Percentiles rank a stretch among this genome's conserved stretches.
These are phyloP conservation scores for Cinnamomum micranthum DNA, from an alignment of 164 flowering plant genomes.

Conservation along the genomic window DNA sequence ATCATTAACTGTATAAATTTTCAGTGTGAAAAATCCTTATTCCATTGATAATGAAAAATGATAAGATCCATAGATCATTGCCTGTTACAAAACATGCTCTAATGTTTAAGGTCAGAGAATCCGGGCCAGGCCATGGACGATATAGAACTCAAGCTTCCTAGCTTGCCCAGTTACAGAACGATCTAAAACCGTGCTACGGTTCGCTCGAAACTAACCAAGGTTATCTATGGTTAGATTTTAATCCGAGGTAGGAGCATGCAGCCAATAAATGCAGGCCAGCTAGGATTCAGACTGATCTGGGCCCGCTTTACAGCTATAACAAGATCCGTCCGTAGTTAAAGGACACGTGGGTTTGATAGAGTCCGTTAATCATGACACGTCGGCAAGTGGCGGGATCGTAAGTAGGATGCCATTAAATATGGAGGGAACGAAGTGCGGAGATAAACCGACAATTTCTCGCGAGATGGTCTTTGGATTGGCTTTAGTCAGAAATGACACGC, in stretches of 20 bases:
- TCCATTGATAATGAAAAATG: too few relatives aligned
- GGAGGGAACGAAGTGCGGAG: background rate
- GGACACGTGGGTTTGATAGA: background rate
- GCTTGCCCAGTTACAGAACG: background rate
- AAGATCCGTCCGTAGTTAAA: background rate
- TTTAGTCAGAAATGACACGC: background rate
- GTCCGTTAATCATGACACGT: background rate
- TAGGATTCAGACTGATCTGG: background rate
- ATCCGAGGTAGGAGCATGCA: background rate
- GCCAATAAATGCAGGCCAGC: conserved; percentile 17
- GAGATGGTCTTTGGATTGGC: background rate
- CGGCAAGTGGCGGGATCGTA: background rate
- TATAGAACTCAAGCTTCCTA: too few relatives aligned
- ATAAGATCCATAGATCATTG: too few relatives aligned
- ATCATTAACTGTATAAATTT: too few relatives aligned
- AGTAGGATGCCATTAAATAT: too few relatives aligned
- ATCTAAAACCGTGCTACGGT: background rate
- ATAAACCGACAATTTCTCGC: conserved; percentile 13
- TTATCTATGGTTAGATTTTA: conserved; percentile 1
- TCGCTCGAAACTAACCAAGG: conserved; percentile 6
- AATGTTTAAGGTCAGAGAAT: background rate
- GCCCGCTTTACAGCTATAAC: background rate
- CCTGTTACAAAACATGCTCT: too few relatives aligned
- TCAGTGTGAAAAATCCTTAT: too few relatives aligned
- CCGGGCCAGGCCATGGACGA: background rate